These are phyloP conservation scores for Pugionium dolabratum DNA, from an alignment of 345 rosid genomes.

Conservation along the genomic window DNA sequence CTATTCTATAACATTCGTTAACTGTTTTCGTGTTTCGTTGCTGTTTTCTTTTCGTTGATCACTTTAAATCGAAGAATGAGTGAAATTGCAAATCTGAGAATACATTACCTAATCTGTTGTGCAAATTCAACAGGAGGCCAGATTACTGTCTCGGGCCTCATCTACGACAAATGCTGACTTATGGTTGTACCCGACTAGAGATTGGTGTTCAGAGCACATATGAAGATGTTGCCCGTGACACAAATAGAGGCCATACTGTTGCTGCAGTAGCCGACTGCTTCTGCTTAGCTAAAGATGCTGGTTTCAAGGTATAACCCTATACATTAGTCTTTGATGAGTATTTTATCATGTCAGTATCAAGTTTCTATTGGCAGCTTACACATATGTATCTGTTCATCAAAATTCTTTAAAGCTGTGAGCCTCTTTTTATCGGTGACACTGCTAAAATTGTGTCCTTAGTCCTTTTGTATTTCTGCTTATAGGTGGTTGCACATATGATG, in stretches of 20 bases:
- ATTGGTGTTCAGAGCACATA: conserved; percentile 99
- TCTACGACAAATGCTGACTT: conserved; percentile 90
- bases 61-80: conserved; percentile 8
- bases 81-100: background rate
- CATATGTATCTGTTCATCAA: conserved; percentile 20
- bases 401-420: conserved; percentile 2
- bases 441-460: background rate
- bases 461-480: conserved; percentile 20
- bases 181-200: conserved; percentile 96
- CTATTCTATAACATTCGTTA: background rate
- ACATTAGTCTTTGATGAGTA: background rate
- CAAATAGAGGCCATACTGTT: conserved; percentile 97
- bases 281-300: conserved; percentile 97
- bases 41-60: background rate
- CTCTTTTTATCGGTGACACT: background rate
- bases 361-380: conserved; percentile 21
- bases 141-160: conserved; percentile 99
- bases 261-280: conserved; percentile 99
- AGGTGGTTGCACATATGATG: conserved; percentile 99
- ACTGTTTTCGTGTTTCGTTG: background rate
- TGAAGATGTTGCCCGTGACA: conserved; percentile 98
- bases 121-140: conserved; percentile 70
- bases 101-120: conserved; percentile 18
- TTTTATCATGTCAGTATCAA: conserved; percentile 8
- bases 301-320: conserved; percentile 71